A percentile compares a stretch with the other conserved stretches of the same genome.
Evolutionary conservation across 106 monocot species (phyloP).

Genomic region (Dendrobium nobile): DNA sequence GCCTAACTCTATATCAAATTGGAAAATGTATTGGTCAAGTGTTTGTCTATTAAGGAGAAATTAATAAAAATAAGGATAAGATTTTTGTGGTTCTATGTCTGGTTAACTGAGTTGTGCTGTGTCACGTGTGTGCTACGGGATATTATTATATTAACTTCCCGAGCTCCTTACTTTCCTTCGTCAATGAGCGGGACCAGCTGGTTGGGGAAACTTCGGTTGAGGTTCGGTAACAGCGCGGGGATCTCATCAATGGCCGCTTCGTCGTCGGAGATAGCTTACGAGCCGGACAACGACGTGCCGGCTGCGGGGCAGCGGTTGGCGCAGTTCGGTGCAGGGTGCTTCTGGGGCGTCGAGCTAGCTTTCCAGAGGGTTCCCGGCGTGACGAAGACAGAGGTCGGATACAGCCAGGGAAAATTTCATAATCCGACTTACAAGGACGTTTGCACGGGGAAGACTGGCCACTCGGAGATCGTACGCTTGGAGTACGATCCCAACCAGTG

Average conservation of each 20-base stretch:
- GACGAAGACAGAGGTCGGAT: slow-evolving; percentile 80
- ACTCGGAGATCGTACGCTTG: slow-evolving; percentile 75
- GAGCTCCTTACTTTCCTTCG: neutral
- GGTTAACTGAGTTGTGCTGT: too few relatives aligned
- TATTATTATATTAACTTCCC: too few relatives aligned
- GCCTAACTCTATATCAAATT: too few relatives aligned
- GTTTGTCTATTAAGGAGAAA: too few relatives aligned
- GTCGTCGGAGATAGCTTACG: slow-evolving; percentile 27
- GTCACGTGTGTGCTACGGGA: too few relatives aligned
- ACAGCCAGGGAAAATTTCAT: slow-evolving; percentile 57
- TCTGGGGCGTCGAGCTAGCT: slow-evolving; percentile 69
- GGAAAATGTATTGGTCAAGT: too few relatives aligned
- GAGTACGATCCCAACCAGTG: slow-evolving; percentile 64
- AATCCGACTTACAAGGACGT: slow-evolving; percentile 59
- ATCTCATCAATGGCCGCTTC: neutral
- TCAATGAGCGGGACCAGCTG: slow-evolving; percentile 1
- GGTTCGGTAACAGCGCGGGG: slow-evolving; percentile 16
- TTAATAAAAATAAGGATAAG: too few relatives aligned
- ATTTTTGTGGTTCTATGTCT: too few relatives aligned
- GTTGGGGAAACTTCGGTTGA: slow-evolving; percentile 17
- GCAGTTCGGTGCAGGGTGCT: slow-evolving; percentile 80
- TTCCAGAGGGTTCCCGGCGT: slow-evolving; percentile 70
- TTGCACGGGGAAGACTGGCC: slow-evolving; percentile 48
- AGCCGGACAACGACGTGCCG: slow-evolving; percentile 52
- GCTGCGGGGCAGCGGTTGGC: slow-evolving; percentile 36